Evolutionary conservation across 2,329 filamentous ascomycete species (phyloP).

Genomic region (Pseudocercospora eumusae): DNA sequence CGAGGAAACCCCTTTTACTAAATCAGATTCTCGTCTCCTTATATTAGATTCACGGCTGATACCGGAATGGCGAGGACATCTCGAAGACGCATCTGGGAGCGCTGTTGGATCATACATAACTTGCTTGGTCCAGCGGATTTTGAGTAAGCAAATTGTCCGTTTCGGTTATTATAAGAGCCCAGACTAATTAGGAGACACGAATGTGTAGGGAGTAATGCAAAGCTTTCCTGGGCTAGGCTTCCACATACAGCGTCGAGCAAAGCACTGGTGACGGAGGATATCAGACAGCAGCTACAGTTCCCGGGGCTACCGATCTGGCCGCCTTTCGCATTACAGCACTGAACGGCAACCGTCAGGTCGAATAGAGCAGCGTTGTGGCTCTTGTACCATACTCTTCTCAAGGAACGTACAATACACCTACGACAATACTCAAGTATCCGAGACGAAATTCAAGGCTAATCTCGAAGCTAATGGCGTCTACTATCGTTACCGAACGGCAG

Average conservation of each 20-base stretch:
- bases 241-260: constrained; percentile 21
- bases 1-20: too few species aligned
- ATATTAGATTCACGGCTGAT: too few species aligned
- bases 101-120: too few species aligned
- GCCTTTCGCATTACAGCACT: constrained; percentile 21
- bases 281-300: constrained; percentile 16
- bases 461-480: constrained; percentile 25
- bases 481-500: constrained; percentile 28
- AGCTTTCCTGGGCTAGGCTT: constrained; percentile 24
- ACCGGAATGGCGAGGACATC: too few species aligned
- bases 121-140: too few species aligned
- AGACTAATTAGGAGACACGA: too few species aligned
- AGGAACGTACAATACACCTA: constrained; percentile 24
- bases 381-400: constrained; percentile 16
- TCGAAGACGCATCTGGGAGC: too few species aligned
- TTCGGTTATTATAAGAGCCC: too few species aligned
- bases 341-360: constrained; percentile 18
- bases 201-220: constrained; percentile 27
- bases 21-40: too few species aligned
- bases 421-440: constrained; percentile 23
- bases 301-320: constrained; percentile 18
- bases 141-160: too few species aligned
- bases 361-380: constrained; percentile 14
- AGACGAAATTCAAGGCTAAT: constrained; percentile 18
- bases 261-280: constrained; percentile 16